Base-by-base conservation (phyloP, 2,329 filamentous ascomycete species). In the Aspergillus puulaauensis region DNA sequence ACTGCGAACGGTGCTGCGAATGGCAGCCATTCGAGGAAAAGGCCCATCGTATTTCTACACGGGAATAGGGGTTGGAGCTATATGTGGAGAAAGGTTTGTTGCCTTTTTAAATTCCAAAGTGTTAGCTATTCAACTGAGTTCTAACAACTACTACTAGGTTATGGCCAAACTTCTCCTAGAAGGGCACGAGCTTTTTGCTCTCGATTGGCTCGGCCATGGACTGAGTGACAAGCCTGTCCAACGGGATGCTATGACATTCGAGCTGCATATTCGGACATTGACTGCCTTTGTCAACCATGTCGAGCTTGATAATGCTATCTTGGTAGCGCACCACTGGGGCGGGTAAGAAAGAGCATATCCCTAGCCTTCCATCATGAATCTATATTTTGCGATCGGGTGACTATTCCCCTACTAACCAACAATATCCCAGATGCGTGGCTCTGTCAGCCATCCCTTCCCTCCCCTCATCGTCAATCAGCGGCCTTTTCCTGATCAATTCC, bases 121-220 rank as follows among this genome's bases (percentile, higher is more conserved):
- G 19, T 19, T 19, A 19, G 19, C 19, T 19, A 19, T 19, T 21
- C 23, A 24, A 35, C 14, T 2, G 33, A 35, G 33, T 14, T 4
- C 33, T 35, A 12, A 14, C 14, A 44, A 11, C 21, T n/a, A 21
- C 11, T 21, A 14, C 19, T 44, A 44, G 19, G 19, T 45, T 24
- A 45, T 45, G 43, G 8, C 43, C 21, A 45, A 15, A 23, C 43
- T 45, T 23, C 19, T 14, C 12, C 12, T 12, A 27, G 43, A 45
- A 45, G 43, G 43, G 3, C 43, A 45, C 48, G 48, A 47, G 45
- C n/a, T 47, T 35, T 47, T 47, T 35, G 45, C 45, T 47, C 45
- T 33, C 4, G 45, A 47, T 35, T 47, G 45, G 45, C 15, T 47
- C 14, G 45, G 45, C 19, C 23, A 47, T 9, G 45, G 45, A 33